Conservation (phyloP, 345 rosid species). For the Kernera saxatilis region DNA sequence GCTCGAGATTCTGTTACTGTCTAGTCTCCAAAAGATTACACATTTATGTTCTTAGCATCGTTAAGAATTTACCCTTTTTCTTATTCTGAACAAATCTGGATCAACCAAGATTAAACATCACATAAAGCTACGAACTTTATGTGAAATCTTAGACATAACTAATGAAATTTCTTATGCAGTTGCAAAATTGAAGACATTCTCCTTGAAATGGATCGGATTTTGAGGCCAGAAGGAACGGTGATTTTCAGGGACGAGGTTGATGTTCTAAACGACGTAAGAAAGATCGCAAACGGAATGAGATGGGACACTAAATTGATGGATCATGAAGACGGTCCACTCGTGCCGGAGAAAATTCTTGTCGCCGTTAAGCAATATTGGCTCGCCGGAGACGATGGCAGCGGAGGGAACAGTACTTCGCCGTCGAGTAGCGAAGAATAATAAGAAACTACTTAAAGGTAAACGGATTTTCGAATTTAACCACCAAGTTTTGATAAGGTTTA, state of each 20-base stretch:
- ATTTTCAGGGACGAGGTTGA: conserved; percentile 49
- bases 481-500: neutral
- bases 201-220: conserved; percentile 64
- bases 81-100: neutral
- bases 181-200: conserved; percentile 50
- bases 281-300: conserved; percentile 44
- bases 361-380: conserved; percentile 68
- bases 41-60: neutral
- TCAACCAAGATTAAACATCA: neutral
- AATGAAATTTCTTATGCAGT: conserved; percentile 29
- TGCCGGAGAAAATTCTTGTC: conserved; percentile 48
- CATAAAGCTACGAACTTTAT: neutral
- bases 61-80: neutral
- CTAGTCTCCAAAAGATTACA: neutral
- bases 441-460: neutral
- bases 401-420: neutral
- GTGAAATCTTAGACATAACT: neutral
- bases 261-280: conserved; percentile 43
- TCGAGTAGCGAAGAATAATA: neutral
- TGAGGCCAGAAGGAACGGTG: conserved; percentile 70
- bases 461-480: neutral
- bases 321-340: conserved; percentile 68
- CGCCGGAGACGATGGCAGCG: conserved; percentile 22
- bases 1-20: neutral
- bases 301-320: conserved; percentile 62